Base-by-base conservation (phyloP, 2,329 filamentous ascomycete genomes). In the Talaromyces rugulosus region DNA sequence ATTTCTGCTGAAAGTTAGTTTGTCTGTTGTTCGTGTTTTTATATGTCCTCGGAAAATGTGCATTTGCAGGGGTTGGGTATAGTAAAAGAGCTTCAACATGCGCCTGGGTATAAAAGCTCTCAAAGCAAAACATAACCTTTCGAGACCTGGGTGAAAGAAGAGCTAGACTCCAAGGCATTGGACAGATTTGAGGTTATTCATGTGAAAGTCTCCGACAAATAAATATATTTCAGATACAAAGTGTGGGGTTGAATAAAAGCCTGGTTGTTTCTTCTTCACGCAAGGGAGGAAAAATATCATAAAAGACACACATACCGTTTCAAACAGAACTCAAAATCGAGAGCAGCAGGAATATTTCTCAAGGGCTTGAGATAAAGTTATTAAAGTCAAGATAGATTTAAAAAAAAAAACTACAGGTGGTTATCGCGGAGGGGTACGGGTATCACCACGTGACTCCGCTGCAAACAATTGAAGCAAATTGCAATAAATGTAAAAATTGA, bases 371-470 rank as follows among this genome's bases (percentile, higher is more conserved):
- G 36, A 40, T 5, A 16, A 40, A 16, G 16, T 40, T n/a, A 40
- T 40, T n/a, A 40, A 36, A 40, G 36, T 40, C 36, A 47, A 47
- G 11, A 47, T 47, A 27, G n/a, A n/a, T n/a, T n/a, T n/a, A 27
- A 23, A 23, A 47, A 47, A 47, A 47, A 27, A 47, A 27, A 27
- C 18, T 27, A 47, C 11, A 11, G 6, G n/a, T 53, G 50, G 28
- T 31, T 53, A 53, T 53, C 50, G 50, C 44, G 56, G 62, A 67
- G 62, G 56, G 51, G 31, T 62, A 65, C 63, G 60, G 54, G 42
- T 44, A 56, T 55, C 52, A 57, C 51, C 52, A 61, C 18, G 56
- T 55, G 54, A 59, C 14, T 30, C 36, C 36, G 33, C 36, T 23
- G 18, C 50, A 53, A 47, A 18, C 12, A 47, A 18, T 11, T 27